These are phyloP conservation scores for Pugionium cornutum DNA, from an alignment of 345 rosid species.

Conservation along the genomic window DNA sequence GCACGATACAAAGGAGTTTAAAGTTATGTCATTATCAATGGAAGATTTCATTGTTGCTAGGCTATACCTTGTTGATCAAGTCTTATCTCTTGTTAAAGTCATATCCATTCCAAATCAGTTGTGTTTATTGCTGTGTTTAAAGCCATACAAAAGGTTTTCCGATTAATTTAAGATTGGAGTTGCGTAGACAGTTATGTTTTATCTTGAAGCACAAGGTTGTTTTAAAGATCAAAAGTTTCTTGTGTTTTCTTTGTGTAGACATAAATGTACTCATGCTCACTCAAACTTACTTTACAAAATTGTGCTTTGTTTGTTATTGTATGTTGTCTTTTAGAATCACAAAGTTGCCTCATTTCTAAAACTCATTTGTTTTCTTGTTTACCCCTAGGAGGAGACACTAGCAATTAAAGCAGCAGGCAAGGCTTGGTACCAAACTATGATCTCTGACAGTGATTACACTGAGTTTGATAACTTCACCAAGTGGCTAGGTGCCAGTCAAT, in stretches of 20 bases:
- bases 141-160: too few relatives aligned
- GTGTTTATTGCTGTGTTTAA: background rate
- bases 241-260: too few relatives aligned
- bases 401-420: conserved; percentile 81
- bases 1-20: background rate
- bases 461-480: conserved; percentile 85
- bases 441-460: conserved; percentile 85
- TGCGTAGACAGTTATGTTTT: too few relatives aligned
- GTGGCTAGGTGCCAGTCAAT: conserved; percentile 82
- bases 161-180: too few relatives aligned
- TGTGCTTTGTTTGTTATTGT: background rate
- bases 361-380: background rate
- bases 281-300: too few relatives aligned
- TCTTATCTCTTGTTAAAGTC: background rate
- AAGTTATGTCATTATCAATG: background rate
- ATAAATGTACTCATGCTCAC: too few relatives aligned
- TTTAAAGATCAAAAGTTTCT: too few relatives aligned
- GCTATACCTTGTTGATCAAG: background rate
- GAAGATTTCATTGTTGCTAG: background rate
- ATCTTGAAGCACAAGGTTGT: too few relatives aligned
- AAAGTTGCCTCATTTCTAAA: background rate
- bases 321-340: background rate
- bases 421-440: conserved; percentile 94
- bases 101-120: background rate
- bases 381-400: conserved; percentile 71